These are phyloP conservation scores for Scheffersomyces stambukii DNA, from an alignment of 1,139 yeast genomes.

Conservation along the genomic window DNA sequence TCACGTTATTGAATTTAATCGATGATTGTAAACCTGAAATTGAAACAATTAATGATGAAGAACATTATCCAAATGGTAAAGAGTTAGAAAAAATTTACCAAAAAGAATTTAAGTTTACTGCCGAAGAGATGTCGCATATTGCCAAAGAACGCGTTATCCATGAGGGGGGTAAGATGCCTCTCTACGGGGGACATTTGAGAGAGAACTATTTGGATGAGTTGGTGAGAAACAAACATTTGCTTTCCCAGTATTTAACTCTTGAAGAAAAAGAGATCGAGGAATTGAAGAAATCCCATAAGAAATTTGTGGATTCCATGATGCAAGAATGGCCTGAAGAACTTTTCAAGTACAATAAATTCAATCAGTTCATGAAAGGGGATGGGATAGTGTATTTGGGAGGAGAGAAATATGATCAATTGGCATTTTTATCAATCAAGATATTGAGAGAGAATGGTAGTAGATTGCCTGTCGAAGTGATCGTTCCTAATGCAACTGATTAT, in stretches of 20 bases:
- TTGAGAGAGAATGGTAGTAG: conserved; percentile 51
- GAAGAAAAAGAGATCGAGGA: conserved; percentile 16
- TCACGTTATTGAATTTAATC: conserved; percentile 14
- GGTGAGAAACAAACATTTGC: conserved; percentile 22
- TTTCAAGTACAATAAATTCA: conserved; percentile 15
- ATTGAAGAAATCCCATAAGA: conserved; percentile 18
- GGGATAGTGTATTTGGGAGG: conserved; percentile 67
- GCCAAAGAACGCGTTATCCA: conserved; percentile 5
- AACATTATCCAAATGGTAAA: conserved; percentile 21
- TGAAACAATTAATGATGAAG: conserved; percentile 21
- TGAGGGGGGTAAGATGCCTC: conserved; percentile 21
- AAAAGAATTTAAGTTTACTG: conserved; percentile 9
- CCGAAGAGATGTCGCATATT: conserved; percentile 6
- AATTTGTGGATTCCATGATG: conserved; percentile 18
- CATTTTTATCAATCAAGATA: conserved; percentile 50
- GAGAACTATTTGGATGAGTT: conserved; percentile 28
- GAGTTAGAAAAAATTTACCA: conserved; percentile 18
- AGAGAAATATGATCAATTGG: conserved; percentile 53
- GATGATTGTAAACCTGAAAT: conserved; percentile 21
- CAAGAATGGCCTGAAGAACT: conserved; percentile 20
- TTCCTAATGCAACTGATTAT: conserved; percentile 26
- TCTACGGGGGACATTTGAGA: conserved; percentile 34
- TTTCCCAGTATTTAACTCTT: conserved; percentile 19
- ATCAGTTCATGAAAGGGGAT: conserved; percentile 37
- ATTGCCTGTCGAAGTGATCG: conserved; percentile 53